phyloP scores from a whole-genome alignment of 129 eudicot species.

The Mikania micrantha region DNA sequence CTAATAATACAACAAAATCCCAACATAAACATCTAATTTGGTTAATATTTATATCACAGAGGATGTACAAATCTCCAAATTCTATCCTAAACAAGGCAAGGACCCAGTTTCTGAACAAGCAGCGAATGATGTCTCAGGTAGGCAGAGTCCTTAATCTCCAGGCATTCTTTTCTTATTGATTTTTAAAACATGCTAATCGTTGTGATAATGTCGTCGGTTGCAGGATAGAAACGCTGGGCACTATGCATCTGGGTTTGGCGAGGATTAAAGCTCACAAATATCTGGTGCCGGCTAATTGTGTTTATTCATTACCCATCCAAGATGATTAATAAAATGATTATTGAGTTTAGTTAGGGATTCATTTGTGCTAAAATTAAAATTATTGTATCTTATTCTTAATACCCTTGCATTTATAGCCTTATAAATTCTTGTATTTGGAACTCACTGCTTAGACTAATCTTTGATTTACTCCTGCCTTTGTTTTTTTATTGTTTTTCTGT shows the following conservation, averaged over 20 bases:
- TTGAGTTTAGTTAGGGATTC: constrained; percentile 11
- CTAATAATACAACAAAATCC: neutral
- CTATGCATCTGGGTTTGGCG: constrained; percentile 10
- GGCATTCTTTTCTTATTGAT: no score
- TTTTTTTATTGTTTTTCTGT: no score
- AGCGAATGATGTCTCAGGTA: constrained; percentile 31
- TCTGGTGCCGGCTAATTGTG: neutral
- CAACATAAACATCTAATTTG: neutral
- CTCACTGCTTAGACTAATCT: neutral
- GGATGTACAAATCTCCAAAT: constrained; percentile 35
- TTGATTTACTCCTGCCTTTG: neutral
- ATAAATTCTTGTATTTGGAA: neutral
- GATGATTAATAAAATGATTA: neutral
- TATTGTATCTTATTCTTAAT: constrained; percentile 8
- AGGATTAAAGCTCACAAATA: constrained; percentile 7
- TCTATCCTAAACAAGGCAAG: constrained; percentile 42
- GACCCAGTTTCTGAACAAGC: constrained; percentile 45
- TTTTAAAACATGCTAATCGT: neutral
- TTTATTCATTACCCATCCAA: neutral
- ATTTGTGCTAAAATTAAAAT: constrained; percentile 12
- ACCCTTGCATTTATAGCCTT: neutral
- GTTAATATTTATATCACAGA: constrained; percentile 14
- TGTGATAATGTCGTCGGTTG: constrained; percentile 1
- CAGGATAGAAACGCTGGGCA: constrained; percentile 24
- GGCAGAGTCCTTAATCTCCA: neutral